Percentiles rank a stretch among this genome's conserved stretches.
These are phyloP conservation scores for Plicaturopsis crispa DNA, from an alignment of 768 basidiomycete genomes.

Conservation along the genomic window DNA sequence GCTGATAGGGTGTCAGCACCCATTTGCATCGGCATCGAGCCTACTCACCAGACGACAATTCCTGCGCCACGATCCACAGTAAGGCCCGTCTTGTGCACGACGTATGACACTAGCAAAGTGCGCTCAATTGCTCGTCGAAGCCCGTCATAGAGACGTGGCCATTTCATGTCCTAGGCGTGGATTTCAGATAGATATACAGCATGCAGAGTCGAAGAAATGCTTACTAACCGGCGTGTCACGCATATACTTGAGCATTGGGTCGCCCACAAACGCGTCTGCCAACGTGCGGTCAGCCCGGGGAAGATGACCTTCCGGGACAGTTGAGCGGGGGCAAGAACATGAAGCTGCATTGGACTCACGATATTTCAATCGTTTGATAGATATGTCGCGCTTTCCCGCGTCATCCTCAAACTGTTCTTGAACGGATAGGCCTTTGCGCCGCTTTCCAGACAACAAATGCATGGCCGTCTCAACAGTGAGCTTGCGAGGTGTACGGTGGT, in stretches of 20 bases:
- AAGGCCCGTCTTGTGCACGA: neutral
- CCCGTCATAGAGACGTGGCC: too few relatives aligned
- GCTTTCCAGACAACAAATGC: too few relatives aligned
- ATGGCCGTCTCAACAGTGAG: too few relatives aligned
- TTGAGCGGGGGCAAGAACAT: neutral
- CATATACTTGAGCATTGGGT: constrained; percentile 15
- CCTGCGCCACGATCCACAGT: neutral
- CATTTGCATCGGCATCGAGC: neutral
- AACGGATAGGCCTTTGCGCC: too few relatives aligned
- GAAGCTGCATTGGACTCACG: neutral
- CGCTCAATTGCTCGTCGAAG: neutral
- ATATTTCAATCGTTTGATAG: neutral
- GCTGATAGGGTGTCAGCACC: neutral
- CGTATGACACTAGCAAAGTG: neutral
- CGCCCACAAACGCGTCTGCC: constrained; percentile 8
- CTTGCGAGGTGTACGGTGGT: too few relatives aligned
- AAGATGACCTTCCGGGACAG: constrained; percentile 12
- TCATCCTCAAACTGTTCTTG: too few relatives aligned
- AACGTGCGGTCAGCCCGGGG: constrained; percentile 17
- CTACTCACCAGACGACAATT: neutral
- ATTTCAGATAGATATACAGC: neutral
- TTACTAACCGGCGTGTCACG: constrained; percentile 10
- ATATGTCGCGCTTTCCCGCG: too few relatives aligned
- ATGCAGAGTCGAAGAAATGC: neutral
- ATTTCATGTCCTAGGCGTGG: neutral